Evolutionary conservation across 306 rosid species (phyloP).

Genomic region (Cajanus cajan): DNA sequence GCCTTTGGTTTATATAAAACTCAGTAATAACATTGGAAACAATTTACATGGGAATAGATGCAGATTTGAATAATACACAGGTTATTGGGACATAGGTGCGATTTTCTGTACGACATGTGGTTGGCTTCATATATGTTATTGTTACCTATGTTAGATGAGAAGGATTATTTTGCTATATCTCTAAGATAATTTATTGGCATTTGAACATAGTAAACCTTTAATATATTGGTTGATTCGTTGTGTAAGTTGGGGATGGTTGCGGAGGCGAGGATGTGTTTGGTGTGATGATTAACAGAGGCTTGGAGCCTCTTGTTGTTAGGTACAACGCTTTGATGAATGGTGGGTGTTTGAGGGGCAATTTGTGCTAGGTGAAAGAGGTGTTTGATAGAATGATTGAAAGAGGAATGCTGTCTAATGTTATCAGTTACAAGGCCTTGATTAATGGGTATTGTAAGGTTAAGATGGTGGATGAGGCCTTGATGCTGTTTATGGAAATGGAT

Average conservation of each 20-base stretch:
- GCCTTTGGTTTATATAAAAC: neutral
- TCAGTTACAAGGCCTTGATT: conserved; percentile 40
- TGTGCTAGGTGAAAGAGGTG: conserved; percentile 14
- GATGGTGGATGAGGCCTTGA: conserved; percentile 37
- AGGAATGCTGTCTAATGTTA: neutral
- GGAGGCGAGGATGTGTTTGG: conserved; percentile 32
- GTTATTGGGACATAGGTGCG: neutral
- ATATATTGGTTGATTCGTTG: conserved; percentile 36
- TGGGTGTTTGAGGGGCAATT: conserved; percentile 17
- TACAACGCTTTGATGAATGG: conserved; percentile 42
- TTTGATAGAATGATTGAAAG: conserved; percentile 33
- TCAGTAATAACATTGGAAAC: neutral
- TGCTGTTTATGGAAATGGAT: conserved; percentile 30
- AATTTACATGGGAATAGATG: neutral
- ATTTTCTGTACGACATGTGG: neutral
- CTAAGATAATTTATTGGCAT: neutral
- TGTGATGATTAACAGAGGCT: conserved; percentile 31
- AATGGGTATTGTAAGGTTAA: conserved; percentile 33
- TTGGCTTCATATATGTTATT: neutral
- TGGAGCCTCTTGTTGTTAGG: conserved; percentile 30
- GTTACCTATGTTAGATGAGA: neutral
- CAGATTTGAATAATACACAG: neutral
- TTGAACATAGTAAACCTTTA: neutral
- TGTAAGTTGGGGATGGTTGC: conserved; percentile 29
- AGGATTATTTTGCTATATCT: neutral